A percentile compares a stretch with the other conserved stretches of the same genome.
Evolutionary conservation across 345 rosid genomes (phyloP).

Genomic region (Gossypium thurberi): DNA sequence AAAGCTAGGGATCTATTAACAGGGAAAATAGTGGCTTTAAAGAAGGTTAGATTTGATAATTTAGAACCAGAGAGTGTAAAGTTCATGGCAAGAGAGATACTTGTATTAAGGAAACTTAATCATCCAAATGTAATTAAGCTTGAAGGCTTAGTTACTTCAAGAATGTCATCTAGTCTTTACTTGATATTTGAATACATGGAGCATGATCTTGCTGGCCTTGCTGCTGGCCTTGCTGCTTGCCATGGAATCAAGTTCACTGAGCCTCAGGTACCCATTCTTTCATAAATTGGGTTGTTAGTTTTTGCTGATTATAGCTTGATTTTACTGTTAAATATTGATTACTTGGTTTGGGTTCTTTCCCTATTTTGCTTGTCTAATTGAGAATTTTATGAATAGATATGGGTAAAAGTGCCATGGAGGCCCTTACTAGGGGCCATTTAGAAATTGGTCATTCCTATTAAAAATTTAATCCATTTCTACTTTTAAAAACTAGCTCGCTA

Average conservation of each 20-base stretch:
- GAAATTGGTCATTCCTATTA: no score
- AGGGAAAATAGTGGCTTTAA: slow-evolving; percentile 86
- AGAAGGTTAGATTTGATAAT: slow-evolving; percentile 92
- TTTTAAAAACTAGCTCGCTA: no score
- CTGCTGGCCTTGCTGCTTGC: slow-evolving; percentile 66
- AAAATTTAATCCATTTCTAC: no score
- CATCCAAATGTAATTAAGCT: slow-evolving; percentile 91
- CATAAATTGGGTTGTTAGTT: neutral
- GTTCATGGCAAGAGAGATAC: slow-evolving; percentile 96
- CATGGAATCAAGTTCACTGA: slow-evolving; percentile 70
- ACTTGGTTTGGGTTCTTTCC: slow-evolving; percentile 9
- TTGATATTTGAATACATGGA: slow-evolving; percentile 93
- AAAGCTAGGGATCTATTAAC: slow-evolving; percentile 75
- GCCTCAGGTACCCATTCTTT: slow-evolving; percentile 55
- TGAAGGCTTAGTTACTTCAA: slow-evolving; percentile 80
- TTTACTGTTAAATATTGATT: neutral
- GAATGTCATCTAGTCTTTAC: slow-evolving; percentile 84
- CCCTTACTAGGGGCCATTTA: no score
- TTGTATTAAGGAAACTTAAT: slow-evolving; percentile 56
- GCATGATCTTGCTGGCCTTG: slow-evolving; percentile 88
- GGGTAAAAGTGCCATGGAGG: neutral
- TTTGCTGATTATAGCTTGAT: neutral
- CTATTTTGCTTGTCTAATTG: slow-evolving; percentile 16
- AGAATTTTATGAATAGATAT: slow-evolving; percentile 14
- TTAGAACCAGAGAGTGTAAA: slow-evolving; percentile 87